Base-by-base conservation (phyloP, 2,329 filamentous ascomycete genomes). In the Colletotrichum theobromicola region DNA sequence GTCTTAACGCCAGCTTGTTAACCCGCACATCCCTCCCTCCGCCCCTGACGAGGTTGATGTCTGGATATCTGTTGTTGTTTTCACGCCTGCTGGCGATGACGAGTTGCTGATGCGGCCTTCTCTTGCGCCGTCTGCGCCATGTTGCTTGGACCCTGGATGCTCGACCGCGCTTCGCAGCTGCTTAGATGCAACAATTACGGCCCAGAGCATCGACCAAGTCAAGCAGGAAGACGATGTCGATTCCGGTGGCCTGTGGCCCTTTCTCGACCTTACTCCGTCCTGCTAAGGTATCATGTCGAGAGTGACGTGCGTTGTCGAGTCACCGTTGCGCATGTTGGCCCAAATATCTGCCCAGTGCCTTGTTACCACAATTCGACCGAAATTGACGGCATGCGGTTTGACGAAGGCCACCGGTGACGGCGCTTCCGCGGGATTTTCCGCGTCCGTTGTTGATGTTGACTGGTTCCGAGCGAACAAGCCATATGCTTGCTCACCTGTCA, bases 51-150 rank as follows among this genome's bases (percentile, higher is more conserved):
- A 24, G 46, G 34, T 58, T 30, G 46, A 37, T 24, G 66, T 21
- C 46, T 50, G 42, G n/a, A 50, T 50, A 21, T 13, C n/a, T 50
- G n/a, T 50, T 15, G 30, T 26, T 69, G 42, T 18, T 58, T 64
- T 16, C 53, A 58, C 64, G 24, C 42, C 53, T 71, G 42, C 55
- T 26, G 30, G 53, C 34, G 62, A 67, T 72, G 63, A 72, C 63
- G 68, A 71, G 24, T 66, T 71, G 60, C 67, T 65, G 67, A 70
- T 70, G 68, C 61, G 69, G 53, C 69, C 53, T 53, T 28, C n/a
- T 67, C 35, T 24, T 70, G 34, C 34, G 53, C 26, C 61, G 46
- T 21, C 67, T 37, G 50, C 30, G 42, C 58, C 30, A 37, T 55
- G 18, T 30, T 57, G 60, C 42, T 65, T 24, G 42, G 58, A 42